Evolutionary conservation across 208 protist genomes (phyloP).

Genomic region (Plasmodiophora brassicae): DNA sequence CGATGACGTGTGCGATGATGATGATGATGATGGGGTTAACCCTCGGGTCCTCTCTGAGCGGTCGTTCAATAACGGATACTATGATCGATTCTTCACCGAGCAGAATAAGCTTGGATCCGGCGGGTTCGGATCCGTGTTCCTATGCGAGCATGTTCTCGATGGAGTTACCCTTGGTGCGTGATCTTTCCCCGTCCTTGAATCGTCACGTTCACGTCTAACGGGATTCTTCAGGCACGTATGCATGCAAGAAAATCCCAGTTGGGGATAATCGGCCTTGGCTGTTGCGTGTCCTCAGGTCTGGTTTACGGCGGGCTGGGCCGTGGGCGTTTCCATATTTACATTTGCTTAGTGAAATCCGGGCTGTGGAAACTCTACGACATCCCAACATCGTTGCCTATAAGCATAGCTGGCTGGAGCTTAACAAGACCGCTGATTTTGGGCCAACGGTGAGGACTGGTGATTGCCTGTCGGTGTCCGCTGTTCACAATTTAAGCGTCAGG

Average conservation of each 20-base stretch:
- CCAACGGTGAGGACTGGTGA: not conserved
- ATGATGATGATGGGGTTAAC: not conserved
- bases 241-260: constrained; percentile 23
- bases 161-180: not conserved
- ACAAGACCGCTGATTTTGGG: constrained; percentile 13
- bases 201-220: not conserved
- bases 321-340: not conserved
- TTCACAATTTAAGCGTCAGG: not conserved
- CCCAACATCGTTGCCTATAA: constrained; percentile 30
- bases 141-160: not conserved
- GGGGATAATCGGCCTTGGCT: constrained; percentile 22
- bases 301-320: not conserved
- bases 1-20: not conserved
- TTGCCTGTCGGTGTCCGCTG: not conserved
- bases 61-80: constrained; percentile 19
- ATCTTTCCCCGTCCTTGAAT: not conserved
- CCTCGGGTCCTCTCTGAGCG: not conserved
- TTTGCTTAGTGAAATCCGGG: constrained; percentile 16
- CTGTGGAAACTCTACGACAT: constrained; percentile 20
- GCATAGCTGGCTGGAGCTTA: constrained; percentile 23
- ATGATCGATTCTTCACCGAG: not conserved
- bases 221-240: not conserved
- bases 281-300: not conserved
- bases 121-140: not conserved
- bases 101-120: not conserved